Percentiles rank a stretch among this genome's conserved stretches.
Evolutionary conservation across 2,329 filamentous ascomycete genomes (phyloP).

Genomic region (Ascochyta pisi): DNA sequence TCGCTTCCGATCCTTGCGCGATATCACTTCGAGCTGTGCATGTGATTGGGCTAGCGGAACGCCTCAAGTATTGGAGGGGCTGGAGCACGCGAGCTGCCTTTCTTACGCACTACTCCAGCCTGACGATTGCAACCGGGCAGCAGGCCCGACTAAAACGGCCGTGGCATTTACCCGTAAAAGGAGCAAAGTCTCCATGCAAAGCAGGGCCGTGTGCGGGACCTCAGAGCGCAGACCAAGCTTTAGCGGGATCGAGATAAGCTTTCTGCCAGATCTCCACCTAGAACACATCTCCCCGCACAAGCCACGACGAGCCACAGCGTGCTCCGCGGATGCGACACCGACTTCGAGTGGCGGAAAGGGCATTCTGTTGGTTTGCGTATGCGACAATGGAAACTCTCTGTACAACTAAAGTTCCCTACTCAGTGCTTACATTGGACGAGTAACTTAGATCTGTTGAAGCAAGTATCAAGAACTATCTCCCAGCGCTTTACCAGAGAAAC

Average conservation of each 20-base stretch:
- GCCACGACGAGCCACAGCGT: constrained; percentile 8
- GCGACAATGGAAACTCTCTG: neutral
- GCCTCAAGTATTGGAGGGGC: constrained; percentile 6
- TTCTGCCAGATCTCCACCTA: constrained; percentile 15
- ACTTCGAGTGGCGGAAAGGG: neutral
- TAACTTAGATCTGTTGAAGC: too few species aligned
- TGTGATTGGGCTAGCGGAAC: constrained; percentile 13
- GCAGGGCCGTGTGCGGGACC: neutral
- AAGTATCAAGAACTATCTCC: neutral
- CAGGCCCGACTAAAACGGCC: neutral
- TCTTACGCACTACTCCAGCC: neutral
- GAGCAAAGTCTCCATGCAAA: neutral
- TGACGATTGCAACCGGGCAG: neutral
- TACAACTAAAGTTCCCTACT: too few species aligned
- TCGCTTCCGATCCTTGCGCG: constrained; percentile 7
- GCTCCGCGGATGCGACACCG: neutral
- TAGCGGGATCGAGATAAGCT: constrained; percentile 13
- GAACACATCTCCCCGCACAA: constrained; percentile 6
- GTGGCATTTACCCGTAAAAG: neutral
- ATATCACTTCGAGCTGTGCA: constrained; percentile 1
- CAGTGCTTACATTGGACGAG: too few species aligned
- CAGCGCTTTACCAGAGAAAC: neutral
- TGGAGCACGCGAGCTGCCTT: constrained; percentile 11
- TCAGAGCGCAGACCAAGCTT: constrained; percentile 7
- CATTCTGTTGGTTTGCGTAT: neutral